Base-by-base conservation (phyloP, 257 asterid genomes). In the Ocimum tenuiflorum region DNA sequence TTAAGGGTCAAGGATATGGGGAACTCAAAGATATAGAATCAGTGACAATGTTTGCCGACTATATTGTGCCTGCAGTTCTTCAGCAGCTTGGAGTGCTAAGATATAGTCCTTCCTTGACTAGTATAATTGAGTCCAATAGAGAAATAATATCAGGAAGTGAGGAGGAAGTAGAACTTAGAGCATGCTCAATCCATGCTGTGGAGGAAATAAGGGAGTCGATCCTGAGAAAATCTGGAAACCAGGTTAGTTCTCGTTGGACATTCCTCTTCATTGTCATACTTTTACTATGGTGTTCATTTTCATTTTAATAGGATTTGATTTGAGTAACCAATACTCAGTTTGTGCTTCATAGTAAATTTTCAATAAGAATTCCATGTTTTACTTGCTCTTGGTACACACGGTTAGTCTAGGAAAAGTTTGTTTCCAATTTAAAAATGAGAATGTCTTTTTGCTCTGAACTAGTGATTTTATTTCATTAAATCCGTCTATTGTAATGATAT, bases 111-210 rank as follows among this genome's bases (percentile, higher is more conserved):
- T 81, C 85, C 9, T 73, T 94, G 22, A 69, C 82, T 41, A 69
- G 60, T 55, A 53, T 43, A 10, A 82, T 89, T 23, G 83, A 76
- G 60, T 76, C 84, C 64, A 77, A 78, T 71, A 48, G 43, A 31
- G 96, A 90, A 75, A 78, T 94, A 79, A 57, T 74, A 62, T 75
- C 96, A 1, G 99, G 97, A 74, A 94, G 89, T 69, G 97, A 90
- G 79, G 99, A 90, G 83, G 99, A 94, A 77, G 88, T 94, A 11
- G 99, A 94, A 78, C 77, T 94, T 63, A 77, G 99, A 75, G 97
- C 99, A 59, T 94, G 97, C 83, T 81, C 92, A 1, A 78, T 88
- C 14, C 83, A 88, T 67, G 99, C 99, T 20, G 97, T 94, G 70
- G 99, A 94, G 78, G 85, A 88, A 80, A 83, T 90, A 46, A 83